A percentile compares a stretch with the other conserved stretches of the same genome.
phyloP scores from a whole-genome alignment of 2,329 filamentous ascomycete species.

The Dendryphion nanum region DNA sequence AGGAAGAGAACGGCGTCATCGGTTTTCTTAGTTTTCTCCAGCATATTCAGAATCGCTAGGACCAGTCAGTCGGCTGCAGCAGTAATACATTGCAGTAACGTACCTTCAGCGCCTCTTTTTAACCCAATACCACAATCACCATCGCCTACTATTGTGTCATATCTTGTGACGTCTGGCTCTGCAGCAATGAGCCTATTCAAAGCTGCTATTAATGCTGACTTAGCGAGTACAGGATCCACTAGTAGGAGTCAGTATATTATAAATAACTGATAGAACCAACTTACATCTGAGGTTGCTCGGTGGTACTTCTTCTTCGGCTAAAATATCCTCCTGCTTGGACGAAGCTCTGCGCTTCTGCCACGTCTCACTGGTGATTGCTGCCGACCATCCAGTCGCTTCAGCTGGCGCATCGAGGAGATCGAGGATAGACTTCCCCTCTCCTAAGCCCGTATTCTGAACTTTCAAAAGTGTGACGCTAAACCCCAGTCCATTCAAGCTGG shows the following conservation, averaged over 20 bases:
- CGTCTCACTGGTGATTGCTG: conserved; percentile 57
- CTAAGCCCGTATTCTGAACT: conserved; percentile 59
- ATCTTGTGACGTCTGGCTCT: conserved; percentile 65
- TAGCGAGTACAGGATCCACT: conserved; percentile 54
- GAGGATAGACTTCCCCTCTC: conserved; percentile 60
- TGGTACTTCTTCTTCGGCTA: conserved; percentile 44
- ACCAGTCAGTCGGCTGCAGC: conserved; percentile 19
- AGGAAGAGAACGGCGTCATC: conserved; percentile 61
- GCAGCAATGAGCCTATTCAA: conserved; percentile 63
- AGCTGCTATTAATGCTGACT: conserved; percentile 54
- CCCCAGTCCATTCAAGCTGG: conserved; percentile 68
- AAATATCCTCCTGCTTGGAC: conserved; percentile 41
- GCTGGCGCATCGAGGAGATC: conserved; percentile 67
- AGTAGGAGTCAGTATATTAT: conserved; percentile 14
- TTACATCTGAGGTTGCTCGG: conserved; percentile 55
- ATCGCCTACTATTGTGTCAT: conserved; percentile 81
- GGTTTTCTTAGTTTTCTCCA: conserved; percentile 44
- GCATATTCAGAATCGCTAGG: conserved; percentile 42
- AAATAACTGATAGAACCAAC: conserved; percentile 15
- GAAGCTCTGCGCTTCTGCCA: conserved; percentile 54
- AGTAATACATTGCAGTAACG: conserved; percentile 6
- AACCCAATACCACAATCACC: conserved; percentile 87
- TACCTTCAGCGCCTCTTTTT: conserved; percentile 77
- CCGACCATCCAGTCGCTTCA: conserved; percentile 66
- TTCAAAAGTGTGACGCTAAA: conserved; percentile 69